These are phyloP conservation scores for Pseudogymnoascus sp. DNA, from an alignment of 2,329 filamentous ascomycete species.

Conservation along the genomic window DNA sequence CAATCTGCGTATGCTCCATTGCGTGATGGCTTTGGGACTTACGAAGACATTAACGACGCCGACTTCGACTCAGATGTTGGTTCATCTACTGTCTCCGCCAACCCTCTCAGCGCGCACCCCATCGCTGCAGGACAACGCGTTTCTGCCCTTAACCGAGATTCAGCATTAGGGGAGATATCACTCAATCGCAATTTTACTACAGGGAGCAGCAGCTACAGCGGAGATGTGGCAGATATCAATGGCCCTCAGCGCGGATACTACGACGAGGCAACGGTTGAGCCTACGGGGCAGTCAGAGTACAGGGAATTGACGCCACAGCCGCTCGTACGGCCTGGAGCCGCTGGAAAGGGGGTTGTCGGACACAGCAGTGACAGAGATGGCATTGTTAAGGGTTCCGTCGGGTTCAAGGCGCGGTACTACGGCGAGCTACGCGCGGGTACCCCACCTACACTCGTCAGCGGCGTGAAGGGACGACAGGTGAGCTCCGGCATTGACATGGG, in stretches of 20 bases:
- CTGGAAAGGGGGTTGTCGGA: neutral
- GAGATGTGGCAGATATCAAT: neutral
- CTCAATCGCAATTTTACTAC: neutral
- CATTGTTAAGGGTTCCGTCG: neutral
- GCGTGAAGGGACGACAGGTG: conserved; percentile 40
- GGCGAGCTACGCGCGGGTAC: conserved; percentile 50
- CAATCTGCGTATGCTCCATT: neutral
- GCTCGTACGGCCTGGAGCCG: neutral
- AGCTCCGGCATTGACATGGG: conserved; percentile 55
- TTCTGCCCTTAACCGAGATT: neutral
- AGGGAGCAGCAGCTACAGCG: conserved; percentile 1
- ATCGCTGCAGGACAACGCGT: neutral
- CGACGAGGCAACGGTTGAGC: neutral
- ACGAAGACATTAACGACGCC: conserved; percentile 6
- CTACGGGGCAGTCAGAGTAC: neutral
- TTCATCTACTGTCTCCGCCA: neutral
- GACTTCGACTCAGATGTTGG: conserved; percentile 6
- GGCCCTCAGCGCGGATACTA: neutral
- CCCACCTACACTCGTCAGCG: conserved; percentile 48
- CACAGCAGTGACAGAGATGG: conserved; percentile 10
- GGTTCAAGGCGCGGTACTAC: conserved; percentile 44
- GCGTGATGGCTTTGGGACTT: conserved; percentile 2
- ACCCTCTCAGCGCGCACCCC: conserved; percentile 12
- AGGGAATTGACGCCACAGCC: neutral
- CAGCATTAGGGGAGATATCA: neutral